Evolutionary conservation across 306 rosid genomes (phyloP), one percentile per base, ranked within the genome.

Genomic region (Ochetophila trinervis): DNA sequence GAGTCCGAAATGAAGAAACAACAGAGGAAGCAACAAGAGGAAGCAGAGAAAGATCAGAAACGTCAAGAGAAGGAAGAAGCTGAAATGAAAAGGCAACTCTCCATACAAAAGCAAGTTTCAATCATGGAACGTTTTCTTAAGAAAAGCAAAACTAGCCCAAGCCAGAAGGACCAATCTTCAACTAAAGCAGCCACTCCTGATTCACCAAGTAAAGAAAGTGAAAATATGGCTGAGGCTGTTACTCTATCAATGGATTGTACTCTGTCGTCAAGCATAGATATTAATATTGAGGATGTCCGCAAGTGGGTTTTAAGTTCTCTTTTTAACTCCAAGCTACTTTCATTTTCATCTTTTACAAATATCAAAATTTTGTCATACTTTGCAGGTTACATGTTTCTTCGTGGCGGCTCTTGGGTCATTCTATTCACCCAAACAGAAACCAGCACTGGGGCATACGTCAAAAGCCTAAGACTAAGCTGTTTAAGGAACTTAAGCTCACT

Each of bases 51-150:
- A 78, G 90, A 82, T 48, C 91, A 84, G 57, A 77, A 79, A 8
- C 97, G 95, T 34, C 75, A 77, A 56, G 88, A 86, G 78, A 90
- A 84, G 79, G 97, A 88, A 78, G 91, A 82, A 83, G 90, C 88
- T 55, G 93, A 81, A 57, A 53, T 78, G 13, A 90, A 78, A 82
- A 85, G 78, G 70, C 78, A 86, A 68, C 91, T 85, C 15, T 60
- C 82, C 62, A 23, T 90, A 65, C 87, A 83, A 75, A 87, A 88
- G 73, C 97, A 90, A 75, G 96, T 79, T 62, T 87, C 96, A 14
- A 68, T 93, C 6, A 93, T 93, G 99, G 97, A 93, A 45, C 96
- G 94, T 17, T 93, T 93, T 74, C 80, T 93, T 45, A 90, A 86
- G 77, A 87, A 73, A 75, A 42, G 68, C 69, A 93, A 84, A 88